Evolutionary conservation across 306 rosid genomes (phyloP), one percentile per base, ranked within the genome.

Genomic region (Abrus pulchellus): DNA sequence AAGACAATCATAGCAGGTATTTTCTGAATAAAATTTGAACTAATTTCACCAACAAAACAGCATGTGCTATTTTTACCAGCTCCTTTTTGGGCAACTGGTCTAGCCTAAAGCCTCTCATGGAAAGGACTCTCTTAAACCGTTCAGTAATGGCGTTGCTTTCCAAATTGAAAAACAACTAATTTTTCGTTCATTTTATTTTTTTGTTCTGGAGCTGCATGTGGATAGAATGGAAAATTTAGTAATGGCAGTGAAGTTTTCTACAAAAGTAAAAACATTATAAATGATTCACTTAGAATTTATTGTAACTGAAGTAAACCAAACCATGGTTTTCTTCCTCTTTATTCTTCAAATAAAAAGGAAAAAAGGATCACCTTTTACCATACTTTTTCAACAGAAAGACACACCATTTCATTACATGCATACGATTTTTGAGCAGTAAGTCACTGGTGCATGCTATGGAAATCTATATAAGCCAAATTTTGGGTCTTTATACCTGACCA

Each of bases 251-350:
- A 34, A 27, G 66, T 62, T 71, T 69, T 0, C 13, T 28, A 0
- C 40, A 28, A 34, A 32, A 65, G 20, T 20, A 0, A 20, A 20
- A 20, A 20, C 32, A 62, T 52, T 48, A 33, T 59, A 28, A 63
- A 71, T 44, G 9, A 40, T 49, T 41, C 62, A 71, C 47, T 43
- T 43, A 5, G 7, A 29, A 36, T 34, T 77, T 55, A 12, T 14
- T 50, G 54, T 77, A 61, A 56, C 60, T 64, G 40, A 78, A 56
- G 38, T 63, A 65, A 71, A 64, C 33, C 49, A 69, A 76, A 70
- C 47, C 53, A 75, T 48, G 28, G 67, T 66, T 44, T 44, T 45
- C 13, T 10, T 8, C 10, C 73, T 34, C 45, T 45, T 47, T 14
- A 48, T 49, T 80, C 72, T 68, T 52, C 66, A 38, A 41, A 10